Conservation (phyloP, 768 basidiomycete genomes). For the Cystofilobasidium macerans region DNA sequence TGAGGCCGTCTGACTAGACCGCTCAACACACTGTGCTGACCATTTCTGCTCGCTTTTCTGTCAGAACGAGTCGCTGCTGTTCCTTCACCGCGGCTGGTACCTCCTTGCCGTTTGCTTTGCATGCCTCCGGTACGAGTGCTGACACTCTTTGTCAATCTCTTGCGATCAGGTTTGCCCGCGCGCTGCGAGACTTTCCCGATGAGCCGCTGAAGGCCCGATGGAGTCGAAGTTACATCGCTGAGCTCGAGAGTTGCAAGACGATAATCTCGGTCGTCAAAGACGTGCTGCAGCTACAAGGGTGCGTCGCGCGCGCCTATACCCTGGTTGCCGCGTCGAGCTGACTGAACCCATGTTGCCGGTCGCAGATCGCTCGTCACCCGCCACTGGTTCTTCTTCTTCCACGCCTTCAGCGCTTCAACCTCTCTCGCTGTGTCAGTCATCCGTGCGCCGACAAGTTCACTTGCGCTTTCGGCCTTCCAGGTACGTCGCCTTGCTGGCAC, state of each 20-base stretch:
- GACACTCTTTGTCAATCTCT: not conserved
- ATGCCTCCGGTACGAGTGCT: not conserved
- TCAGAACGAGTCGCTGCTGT: conserved; percentile 1
- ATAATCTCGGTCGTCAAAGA: conserved; percentile 13
- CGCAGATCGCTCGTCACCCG: not conserved
- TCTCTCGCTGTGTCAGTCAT: not conserved
- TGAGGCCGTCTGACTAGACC: not conserved
- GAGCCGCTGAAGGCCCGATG: conserved; percentile 13
- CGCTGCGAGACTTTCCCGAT: conserved; percentile 11
- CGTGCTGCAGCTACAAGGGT: conserved; percentile 8
- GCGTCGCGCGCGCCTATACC: not conserved
- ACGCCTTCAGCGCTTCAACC: not conserved
- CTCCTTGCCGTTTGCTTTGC: not conserved
- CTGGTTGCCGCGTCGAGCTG: not conserved
- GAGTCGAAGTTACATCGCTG: conserved; percentile 3
- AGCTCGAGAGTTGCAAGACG: conserved; percentile 15
- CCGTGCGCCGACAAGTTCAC: not conserved
- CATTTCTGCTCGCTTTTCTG: too few species aligned
- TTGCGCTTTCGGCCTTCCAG: conserved; percentile 9
- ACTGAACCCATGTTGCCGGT: not conserved
- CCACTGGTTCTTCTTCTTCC: conserved; percentile 17
- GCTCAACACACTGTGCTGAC: not conserved
- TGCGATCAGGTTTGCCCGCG: not conserved
- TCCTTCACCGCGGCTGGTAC: conserved; percentile 3
- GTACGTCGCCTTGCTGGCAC: not conserved